Percentiles rank a stretch among this genome's conserved stretches.
phyloP scores from a whole-genome alignment of 202 grass and related monocot species.

The Panicum hallii region DNA sequence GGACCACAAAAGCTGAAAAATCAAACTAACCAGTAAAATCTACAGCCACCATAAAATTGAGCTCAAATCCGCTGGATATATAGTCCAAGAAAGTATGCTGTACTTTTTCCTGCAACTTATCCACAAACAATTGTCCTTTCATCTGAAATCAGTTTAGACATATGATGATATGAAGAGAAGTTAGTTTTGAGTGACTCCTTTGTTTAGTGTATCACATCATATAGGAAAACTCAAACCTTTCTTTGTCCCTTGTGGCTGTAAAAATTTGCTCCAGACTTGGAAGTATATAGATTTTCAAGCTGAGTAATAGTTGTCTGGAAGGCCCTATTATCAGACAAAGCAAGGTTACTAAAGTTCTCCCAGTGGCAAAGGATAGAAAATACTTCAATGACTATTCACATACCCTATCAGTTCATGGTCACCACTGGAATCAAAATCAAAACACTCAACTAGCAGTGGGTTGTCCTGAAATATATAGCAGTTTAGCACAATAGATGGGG shows the following conservation, averaged over 20 bases:
- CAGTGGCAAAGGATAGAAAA: slow-evolving; percentile 12
- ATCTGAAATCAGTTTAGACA: slow-evolving; percentile 56
- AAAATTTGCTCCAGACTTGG: slow-evolving; percentile 77
- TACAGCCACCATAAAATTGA: slow-evolving; percentile 97
- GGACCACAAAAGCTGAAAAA: background rate
- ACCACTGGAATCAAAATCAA: slow-evolving; percentile 90
- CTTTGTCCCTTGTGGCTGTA: slow-evolving; percentile 59
- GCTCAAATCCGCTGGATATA: slow-evolving; percentile 91
- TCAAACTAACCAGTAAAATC: slow-evolving; percentile 88
- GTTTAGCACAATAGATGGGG: slow-evolving; percentile 14
- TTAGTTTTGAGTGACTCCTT: slow-evolving; percentile 8
- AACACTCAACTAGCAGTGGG: slow-evolving; percentile 95
- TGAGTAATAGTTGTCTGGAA: slow-evolving; percentile 73
- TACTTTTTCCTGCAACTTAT: slow-evolving; percentile 73
- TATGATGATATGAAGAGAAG: slow-evolving; percentile 5
- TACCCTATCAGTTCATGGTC: slow-evolving; percentile 88
- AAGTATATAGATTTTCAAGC: slow-evolving; percentile 69
- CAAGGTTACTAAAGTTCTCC: background rate
- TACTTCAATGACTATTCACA: slow-evolving; percentile 27
- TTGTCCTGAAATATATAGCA: slow-evolving; percentile 77
- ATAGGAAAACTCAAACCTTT: slow-evolving; percentile 55
- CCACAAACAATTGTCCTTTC: slow-evolving; percentile 91
- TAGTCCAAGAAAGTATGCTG: slow-evolving; percentile 99
- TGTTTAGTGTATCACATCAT: slow-evolving; percentile 14
- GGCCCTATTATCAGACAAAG: slow-evolving; percentile 59